A percentile compares a stretch with the other conserved stretches of the same genome.
Evolutionary conservation across 1,139 yeast species (phyloP).

Genomic region (Pichia sp.): DNA sequence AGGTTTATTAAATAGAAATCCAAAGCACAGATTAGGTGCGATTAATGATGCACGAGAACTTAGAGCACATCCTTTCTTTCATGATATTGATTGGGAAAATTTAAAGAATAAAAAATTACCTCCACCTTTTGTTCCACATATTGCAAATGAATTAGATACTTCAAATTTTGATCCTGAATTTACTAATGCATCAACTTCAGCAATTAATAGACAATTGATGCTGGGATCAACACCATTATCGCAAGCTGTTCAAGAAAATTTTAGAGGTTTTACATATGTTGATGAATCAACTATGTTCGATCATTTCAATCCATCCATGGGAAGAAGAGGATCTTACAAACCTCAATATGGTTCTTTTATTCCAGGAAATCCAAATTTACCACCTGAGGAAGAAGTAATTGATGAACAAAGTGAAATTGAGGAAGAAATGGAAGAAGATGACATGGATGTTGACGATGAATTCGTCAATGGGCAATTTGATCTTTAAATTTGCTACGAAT

Average conservation of each 20-base stretch:
- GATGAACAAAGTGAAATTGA: constrained; percentile 68
- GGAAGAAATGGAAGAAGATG: constrained; percentile 42
- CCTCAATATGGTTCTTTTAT: constrained; percentile 58
- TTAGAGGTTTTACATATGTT: constrained; percentile 92
- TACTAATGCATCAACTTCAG: constrained; percentile 84
- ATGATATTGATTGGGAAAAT: constrained; percentile 84
- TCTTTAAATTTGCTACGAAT: constrained; percentile 40
- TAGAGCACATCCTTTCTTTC: constrained; percentile 84
- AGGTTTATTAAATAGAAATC: constrained; percentile 90
- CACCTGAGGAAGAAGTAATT: constrained; percentile 78
- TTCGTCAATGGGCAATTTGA: constrained; percentile 89
- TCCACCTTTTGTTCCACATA: constrained; percentile 95
- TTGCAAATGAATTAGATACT: constrained; percentile 85
- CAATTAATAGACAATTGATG: constrained; percentile 58
- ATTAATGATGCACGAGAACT: constrained; percentile 87
- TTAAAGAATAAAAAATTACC: constrained; percentile 78
- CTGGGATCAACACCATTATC: constrained; percentile 78
- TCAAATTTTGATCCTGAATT: constrained; percentile 97
- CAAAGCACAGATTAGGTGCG: constrained; percentile 90
- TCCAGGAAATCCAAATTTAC: constrained; percentile 71
- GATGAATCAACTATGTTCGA: constrained; percentile 90
- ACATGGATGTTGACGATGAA: constrained; percentile 55
- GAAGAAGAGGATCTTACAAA: constrained; percentile 38
- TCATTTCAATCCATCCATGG: constrained; percentile 43
- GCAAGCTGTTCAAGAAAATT: constrained; percentile 92